Evolutionary conservation across 2,329 filamentous ascomycete species (phyloP).

Genomic region (Phyllosticta citrichinensis): DNA sequence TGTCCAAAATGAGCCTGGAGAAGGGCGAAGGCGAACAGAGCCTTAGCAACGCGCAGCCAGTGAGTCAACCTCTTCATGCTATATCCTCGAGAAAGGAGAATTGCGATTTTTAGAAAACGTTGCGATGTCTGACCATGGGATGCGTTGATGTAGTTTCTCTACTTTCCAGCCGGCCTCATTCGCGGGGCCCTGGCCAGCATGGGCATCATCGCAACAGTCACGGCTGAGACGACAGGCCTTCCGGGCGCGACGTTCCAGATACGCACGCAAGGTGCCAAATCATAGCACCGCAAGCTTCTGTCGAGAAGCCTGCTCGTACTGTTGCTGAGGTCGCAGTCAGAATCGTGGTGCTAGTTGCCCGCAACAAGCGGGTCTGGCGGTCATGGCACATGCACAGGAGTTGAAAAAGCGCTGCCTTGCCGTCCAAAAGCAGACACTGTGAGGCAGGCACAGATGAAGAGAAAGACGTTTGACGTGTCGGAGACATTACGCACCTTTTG

Average conservation of each 20-base stretch:
- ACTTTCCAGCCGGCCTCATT: conserved; percentile 90
- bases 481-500: no score
- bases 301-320: not conserved
- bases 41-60: conserved; percentile 54
- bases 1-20: conserved; percentile 81
- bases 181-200: conserved; percentile 85
- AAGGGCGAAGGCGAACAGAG: conserved; percentile 11
- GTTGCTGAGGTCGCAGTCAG: not conserved
- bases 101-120: not conserved
- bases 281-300: not conserved
- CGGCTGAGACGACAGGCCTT: conserved; percentile 79
- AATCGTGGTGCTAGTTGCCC: not conserved
- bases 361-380: no score
- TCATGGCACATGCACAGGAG: not conserved
- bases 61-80: conserved; percentile 36
- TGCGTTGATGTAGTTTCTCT: conserved; percentile 59
- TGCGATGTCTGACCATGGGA: not conserved
- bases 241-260: conserved; percentile 93
- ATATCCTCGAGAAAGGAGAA: not conserved
- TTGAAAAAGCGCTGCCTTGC: not conserved
- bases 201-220: conserved; percentile 82
- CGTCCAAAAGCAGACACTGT: no score
- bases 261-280: conserved; percentile 63
- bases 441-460: no score
- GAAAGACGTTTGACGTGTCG: no score